Evolutionary conservation across 345 rosid species (phyloP), one percentile per base, ranked within the genome.

Genomic region (Sisymbrium altissimum): DNA sequence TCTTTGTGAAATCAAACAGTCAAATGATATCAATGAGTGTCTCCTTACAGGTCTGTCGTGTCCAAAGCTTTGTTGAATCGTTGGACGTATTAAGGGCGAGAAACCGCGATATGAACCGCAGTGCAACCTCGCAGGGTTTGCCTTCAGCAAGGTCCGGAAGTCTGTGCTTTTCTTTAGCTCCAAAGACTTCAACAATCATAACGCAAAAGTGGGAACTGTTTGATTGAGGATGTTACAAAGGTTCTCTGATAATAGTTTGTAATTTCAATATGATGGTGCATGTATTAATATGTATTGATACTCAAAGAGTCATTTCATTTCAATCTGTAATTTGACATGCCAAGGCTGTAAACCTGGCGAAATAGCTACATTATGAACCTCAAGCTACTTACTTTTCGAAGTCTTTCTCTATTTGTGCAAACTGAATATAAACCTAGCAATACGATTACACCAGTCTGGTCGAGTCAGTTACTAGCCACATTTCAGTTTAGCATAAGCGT

Each of bases 161-260:
- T 81, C 45, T 82, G 32, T 61, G 60, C 39, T 54, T 77, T 38
- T 81, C 83, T 29, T 49, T 54, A 44, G 56, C 81, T 9, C 45
- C 58, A 56, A 65, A 52, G 18, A 65, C 86, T 48, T 68, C 82
- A 43, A 75, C 86, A 33, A 83, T 71, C 64, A 57, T 79, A 72
- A 81, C 81, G 68, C 76, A 75, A 14, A 70, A 82, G 19, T 87
- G 83, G 91, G 85, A 80, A 70, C 36, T 70, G 67, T 83, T 87
- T 75, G 84, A 80, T 70, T 74, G 71, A 78, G 76, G 66, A 83
- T 70, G 70, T 55, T 39, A 39, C 25, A 49, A 12, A 19, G 12
- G 7, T 55, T 66, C 25, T 46, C 7, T 30, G 60, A 48, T 30
- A 7, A 6, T 59, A 58, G 35, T 71, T 48, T 49, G 21, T 59